phyloP scores from a whole-genome alignment of 306 rosid species.

The Vigna radiata region DNA sequence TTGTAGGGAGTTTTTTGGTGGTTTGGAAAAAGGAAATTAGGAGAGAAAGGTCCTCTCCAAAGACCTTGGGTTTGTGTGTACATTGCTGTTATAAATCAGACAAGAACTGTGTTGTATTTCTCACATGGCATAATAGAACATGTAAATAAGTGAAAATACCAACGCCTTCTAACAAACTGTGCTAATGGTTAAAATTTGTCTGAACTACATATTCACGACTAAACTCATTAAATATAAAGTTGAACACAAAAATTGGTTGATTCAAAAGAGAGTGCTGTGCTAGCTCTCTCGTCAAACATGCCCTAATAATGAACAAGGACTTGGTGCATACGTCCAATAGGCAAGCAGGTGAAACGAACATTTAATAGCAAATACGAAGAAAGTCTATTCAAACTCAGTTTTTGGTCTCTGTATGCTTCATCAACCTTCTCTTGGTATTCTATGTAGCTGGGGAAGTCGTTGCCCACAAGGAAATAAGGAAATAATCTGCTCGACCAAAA shows the following conservation, averaged over 20 bases:
- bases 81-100: too few species aligned
- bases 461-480: slow-evolving; percentile 97
- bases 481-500: slow-evolving; percentile 89
- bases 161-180: not conserved
- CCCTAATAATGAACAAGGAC: slow-evolving; percentile 25
- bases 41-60: too few species aligned
- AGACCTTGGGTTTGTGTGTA: too few species aligned
- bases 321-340: slow-evolving; percentile 33
- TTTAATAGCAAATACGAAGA: slow-evolving; percentile 22
- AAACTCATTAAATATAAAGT: not conserved
- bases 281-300: too few species aligned
- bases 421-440: slow-evolving; percentile 96
- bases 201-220: not conserved
- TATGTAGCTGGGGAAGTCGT: slow-evolving; percentile 96
- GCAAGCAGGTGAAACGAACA: slow-evolving; percentile 35
- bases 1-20: too few species aligned
- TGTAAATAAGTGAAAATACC: not conserved
- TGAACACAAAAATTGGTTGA: not conserved
- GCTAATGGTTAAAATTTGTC: not conserved
- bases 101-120: too few species aligned
- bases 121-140: not conserved
- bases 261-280: not conserved
- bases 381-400: slow-evolving; percentile 52
- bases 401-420: slow-evolving; percentile 80
- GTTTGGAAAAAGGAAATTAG: too few species aligned